Evolutionary conservation across 345 rosid species (phyloP).

Genomic region (Microcos paniculata): DNA sequence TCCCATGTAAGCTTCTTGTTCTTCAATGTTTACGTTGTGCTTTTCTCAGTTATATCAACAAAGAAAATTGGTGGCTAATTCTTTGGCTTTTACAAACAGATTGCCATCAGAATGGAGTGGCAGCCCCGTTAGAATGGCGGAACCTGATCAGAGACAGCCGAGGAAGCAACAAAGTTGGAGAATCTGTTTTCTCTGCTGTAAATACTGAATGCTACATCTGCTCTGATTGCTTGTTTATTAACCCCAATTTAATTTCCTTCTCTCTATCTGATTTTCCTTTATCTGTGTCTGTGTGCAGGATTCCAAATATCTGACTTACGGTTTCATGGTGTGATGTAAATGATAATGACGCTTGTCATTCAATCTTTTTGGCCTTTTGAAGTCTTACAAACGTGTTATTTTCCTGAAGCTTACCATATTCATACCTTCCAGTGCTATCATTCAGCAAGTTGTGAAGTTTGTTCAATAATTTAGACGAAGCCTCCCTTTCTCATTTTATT

Average conservation of each 20-base stretch:
- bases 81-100: constrained; percentile 21
- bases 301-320: neutral
- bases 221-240: neutral
- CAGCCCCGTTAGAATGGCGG: constrained; percentile 45
- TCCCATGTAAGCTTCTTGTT: constrained; percentile 37
- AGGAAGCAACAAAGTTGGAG: constrained; percentile 32
- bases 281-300: neutral
- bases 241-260: neutral
- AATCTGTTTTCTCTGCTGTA: constrained; percentile 34
- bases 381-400: neutral
- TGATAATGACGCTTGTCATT: neutral
- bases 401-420: neutral
- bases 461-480: neutral
- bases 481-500: neutral
- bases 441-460: neutral
- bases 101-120: constrained; percentile 41
- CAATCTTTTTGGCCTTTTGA: neutral
- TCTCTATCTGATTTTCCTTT: neutral
- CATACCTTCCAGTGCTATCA: neutral
- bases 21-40: neutral
- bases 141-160: constrained; percentile 19
- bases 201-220: constrained; percentile 24
- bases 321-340: neutral
- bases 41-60: neutral
- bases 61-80: neutral